A percentile compares a stretch with the other conserved stretches of the same genome.
These are phyloP conservation scores for Polyporus tsugae DNA, from an alignment of 1,284 basidiomycete species.

Conservation along the genomic window DNA sequence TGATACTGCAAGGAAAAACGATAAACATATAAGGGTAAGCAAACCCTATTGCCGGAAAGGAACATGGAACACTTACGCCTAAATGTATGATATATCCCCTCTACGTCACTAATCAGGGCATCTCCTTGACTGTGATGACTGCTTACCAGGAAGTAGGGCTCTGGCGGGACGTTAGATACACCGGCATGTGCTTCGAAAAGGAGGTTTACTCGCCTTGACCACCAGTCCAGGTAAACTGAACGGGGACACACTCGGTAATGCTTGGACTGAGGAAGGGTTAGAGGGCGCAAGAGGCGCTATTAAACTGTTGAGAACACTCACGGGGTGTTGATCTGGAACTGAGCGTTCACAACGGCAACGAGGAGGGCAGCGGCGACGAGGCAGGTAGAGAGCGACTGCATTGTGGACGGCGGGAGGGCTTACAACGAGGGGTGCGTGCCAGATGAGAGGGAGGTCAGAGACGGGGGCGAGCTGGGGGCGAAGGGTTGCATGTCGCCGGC, in stretches of 20 bases:
- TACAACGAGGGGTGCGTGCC: constrained; percentile 32
- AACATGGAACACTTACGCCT: constrained; percentile 30
- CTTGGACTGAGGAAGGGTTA: constrained; percentile 26
- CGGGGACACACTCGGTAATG: constrained; percentile 39
- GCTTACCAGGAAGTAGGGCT: constrained; percentile 41
- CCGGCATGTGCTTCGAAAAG: background rate
- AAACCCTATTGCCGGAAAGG: background rate
- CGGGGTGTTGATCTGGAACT: constrained; percentile 44
- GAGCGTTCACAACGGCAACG: constrained; percentile 34
- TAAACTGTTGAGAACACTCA: constrained; percentile 26
- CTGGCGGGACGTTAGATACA: constrained; percentile 19
- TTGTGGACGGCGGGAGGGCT: constrained; percentile 29
- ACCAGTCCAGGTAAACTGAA: constrained; percentile 38
- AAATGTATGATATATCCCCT: background rate
- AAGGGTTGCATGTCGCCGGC: constrained; percentile 24
- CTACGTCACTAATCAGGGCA: background rate
- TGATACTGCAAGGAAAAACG: constrained; percentile 30
- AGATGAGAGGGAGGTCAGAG: constrained; percentile 25
- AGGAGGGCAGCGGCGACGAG: constrained; percentile 37
- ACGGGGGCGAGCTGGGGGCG: constrained; percentile 22
- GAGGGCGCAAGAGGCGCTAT: background rate
- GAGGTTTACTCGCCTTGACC: constrained; percentile 35
- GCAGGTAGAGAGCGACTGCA: constrained; percentile 37
- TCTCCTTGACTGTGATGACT: background rate
- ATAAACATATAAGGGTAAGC: background rate